Conservation (phyloP, 169 alveolate genomes). For the Babesia bigemina region DNA sequence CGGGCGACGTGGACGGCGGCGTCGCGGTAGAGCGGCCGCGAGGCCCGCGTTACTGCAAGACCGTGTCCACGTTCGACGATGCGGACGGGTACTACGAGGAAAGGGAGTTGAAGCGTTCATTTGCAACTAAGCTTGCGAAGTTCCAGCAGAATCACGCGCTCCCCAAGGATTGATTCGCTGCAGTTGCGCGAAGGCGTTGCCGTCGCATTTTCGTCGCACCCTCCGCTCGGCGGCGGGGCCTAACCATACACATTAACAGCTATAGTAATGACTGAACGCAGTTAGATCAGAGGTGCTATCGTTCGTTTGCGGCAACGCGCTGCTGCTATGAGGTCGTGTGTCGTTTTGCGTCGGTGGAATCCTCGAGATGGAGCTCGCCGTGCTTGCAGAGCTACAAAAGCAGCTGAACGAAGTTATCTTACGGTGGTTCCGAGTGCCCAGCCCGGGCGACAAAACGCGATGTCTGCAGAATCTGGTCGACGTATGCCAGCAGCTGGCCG, state of each 20-base stretch:
- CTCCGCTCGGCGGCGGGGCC: too few relatives aligned
- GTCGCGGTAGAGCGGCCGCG: constrained; percentile 1
- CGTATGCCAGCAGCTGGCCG: not conserved
- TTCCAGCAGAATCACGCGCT: constrained; percentile 17
- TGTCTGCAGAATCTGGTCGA: constrained; percentile 3
- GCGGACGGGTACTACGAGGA: constrained; percentile 8
- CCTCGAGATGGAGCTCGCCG: constrained; percentile 6
- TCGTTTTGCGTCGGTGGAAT: not conserved
- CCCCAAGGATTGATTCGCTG: constrained; percentile 16
- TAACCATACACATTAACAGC: too few relatives aligned
- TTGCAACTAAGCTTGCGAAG: constrained; percentile 5
- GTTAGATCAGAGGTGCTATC: too few relatives aligned
- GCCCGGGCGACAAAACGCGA: constrained; percentile 2
- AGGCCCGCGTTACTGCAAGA: constrained; percentile 26
- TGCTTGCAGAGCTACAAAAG: constrained; percentile 6
- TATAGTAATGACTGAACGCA: too few relatives aligned
- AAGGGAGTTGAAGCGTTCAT: constrained; percentile 13
- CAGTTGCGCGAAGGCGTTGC: not conserved
- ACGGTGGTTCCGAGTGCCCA: not conserved
- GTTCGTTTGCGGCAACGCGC: too few relatives aligned
- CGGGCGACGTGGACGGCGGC: not conserved
- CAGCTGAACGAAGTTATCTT: not conserved
- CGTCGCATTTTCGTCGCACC: not conserved
- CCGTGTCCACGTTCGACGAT: constrained; percentile 18
- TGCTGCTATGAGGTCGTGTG: too few relatives aligned